Conservation (phyloP, 2,329 filamentous ascomycete genomes). For the Neonectria ditissima region DNA sequence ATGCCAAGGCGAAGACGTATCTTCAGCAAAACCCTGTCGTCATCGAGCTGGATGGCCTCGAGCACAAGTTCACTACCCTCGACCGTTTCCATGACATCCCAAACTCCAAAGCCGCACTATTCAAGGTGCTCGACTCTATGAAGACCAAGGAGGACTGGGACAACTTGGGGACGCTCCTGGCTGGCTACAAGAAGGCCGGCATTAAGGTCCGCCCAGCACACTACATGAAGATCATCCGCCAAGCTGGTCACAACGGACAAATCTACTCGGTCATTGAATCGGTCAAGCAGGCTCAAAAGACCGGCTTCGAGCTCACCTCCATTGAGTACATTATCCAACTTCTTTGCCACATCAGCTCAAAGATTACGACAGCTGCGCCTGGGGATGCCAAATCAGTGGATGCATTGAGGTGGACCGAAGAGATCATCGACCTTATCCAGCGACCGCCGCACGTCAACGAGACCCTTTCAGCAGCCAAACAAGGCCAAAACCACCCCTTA, state of each 20-base stretch:
- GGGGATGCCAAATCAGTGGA: slow-evolving; percentile 50
- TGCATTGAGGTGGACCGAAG: slow-evolving; percentile 59
- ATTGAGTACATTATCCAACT: slow-evolving; percentile 53
- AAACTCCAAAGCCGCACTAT: slow-evolving; percentile 54
- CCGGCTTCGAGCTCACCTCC: slow-evolving; percentile 57
- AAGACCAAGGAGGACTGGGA: slow-evolving; percentile 61
- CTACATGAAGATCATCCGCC: slow-evolving; percentile 56
- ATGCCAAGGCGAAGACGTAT: slow-evolving; percentile 57
- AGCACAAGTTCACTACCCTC: slow-evolving; percentile 63
- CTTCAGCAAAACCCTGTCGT: slow-evolving; percentile 67
- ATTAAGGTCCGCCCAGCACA: slow-evolving; percentile 52
- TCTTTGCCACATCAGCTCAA: slow-evolving; percentile 47
- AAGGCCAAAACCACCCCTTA: slow-evolving; percentile 43
- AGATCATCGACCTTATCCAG: slow-evolving; percentile 63
- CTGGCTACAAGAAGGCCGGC: slow-evolving; percentile 60
- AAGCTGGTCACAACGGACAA: slow-evolving; percentile 54
- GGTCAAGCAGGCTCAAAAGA: slow-evolving; percentile 59
- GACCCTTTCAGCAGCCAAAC: slow-evolving; percentile 29
- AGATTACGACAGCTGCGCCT: slow-evolving; percentile 55
- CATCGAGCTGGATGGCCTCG: slow-evolving; percentile 69
- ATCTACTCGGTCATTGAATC: slow-evolving; percentile 63
- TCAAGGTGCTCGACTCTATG: slow-evolving; percentile 59
- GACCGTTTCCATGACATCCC: slow-evolving; percentile 58
- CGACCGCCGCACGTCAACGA: slow-evolving; percentile 53
- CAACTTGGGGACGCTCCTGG: slow-evolving; percentile 64